phyloP scores from a whole-genome alignment of 495 filamentous ascomycete genomes.

The Talaromyces proteolyticus region DNA sequence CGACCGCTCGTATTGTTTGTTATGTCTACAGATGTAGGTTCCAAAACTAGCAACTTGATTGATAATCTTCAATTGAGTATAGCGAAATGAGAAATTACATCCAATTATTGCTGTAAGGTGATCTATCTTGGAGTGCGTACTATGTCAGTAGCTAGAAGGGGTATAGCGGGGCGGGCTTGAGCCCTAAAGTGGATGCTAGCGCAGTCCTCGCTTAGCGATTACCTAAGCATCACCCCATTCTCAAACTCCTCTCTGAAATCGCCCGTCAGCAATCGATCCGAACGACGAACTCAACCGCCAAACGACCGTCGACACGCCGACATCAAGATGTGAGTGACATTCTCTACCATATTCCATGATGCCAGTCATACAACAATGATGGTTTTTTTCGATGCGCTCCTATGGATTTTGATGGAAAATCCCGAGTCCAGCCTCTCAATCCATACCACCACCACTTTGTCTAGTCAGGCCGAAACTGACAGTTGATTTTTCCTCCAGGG shows the following conservation, averaged over 20 bases:
- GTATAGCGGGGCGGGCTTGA: constrained; percentile 18
- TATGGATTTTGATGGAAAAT: constrained; percentile 1
- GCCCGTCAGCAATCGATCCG: constrained; percentile 27
- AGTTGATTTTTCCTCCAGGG: constrained; percentile 52
- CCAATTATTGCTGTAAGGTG: too few species aligned
- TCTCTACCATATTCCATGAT: constrained; percentile 10
- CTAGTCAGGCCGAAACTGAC: constrained; percentile 1
- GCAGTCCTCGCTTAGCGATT: constrained; percentile 40
- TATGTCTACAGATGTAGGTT: too few species aligned
- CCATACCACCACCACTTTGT: not conserved
- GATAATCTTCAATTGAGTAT: too few species aligned
- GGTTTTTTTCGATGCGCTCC: constrained; percentile 1
- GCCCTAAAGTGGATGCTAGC: constrained; percentile 25
- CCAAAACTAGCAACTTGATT: too few species aligned
- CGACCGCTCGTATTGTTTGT: too few species aligned
- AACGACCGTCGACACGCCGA: constrained; percentile 50
- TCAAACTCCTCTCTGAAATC: constrained; percentile 44
- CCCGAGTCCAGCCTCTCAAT: not conserved
- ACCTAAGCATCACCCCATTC: constrained; percentile 40
- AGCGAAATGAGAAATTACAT: too few species aligned
- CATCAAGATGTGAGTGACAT: constrained; percentile 48
- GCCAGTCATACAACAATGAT: not conserved
- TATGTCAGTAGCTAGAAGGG: not conserved
- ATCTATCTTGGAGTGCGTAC: constrained; percentile 3
- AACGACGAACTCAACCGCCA: constrained; percentile 46